Evolutionary conservation across 805 yeast genomes (phyloP).

Genomic region (Scheffersomyces stipitis): DNA sequence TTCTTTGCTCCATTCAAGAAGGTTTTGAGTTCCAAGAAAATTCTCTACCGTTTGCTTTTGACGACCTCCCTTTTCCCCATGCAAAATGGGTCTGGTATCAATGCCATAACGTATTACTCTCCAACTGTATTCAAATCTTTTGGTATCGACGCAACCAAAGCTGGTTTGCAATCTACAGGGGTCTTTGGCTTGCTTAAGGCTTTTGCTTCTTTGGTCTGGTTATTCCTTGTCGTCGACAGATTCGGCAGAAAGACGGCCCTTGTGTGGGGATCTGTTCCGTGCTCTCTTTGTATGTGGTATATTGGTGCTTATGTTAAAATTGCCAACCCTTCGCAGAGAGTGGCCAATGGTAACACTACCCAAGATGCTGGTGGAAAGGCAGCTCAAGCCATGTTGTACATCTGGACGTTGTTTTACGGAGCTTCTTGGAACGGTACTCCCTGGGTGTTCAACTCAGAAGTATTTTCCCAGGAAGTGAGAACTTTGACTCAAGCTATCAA

Average conservation of each 20-base stretch:
- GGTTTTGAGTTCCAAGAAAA: slow-evolving; percentile 25
- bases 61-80: slow-evolving; percentile 40
- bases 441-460: slow-evolving; percentile 48
- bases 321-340: slow-evolving; percentile 24
- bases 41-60: slow-evolving; percentile 36
- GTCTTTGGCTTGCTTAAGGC: slow-evolving; percentile 52
- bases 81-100: slow-evolving; percentile 50
- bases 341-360: slow-evolving; percentile 20
- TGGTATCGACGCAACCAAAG: slow-evolving; percentile 46
- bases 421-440: slow-evolving; percentile 48
- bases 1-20: slow-evolving; percentile 40
- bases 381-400: slow-evolving; percentile 46
- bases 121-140: slow-evolving; percentile 50
- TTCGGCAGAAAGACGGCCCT: slow-evolving; percentile 47
- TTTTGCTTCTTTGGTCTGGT: slow-evolving; percentile 44
- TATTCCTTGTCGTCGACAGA: slow-evolving; percentile 45
- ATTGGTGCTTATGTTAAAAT: slow-evolving; percentile 48
- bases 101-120: slow-evolving; percentile 54
- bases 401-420: slow-evolving; percentile 48
- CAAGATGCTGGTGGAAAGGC: slow-evolving; percentile 38
- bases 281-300: slow-evolving; percentile 47
- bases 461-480: slow-evolving; percentile 44
- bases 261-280: slow-evolving; percentile 35
- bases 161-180: slow-evolving; percentile 52
- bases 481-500: slow-evolving; percentile 44